Conservation (phyloP, 306 rosid genomes). For the Luffa aegyptiaca region DNA sequence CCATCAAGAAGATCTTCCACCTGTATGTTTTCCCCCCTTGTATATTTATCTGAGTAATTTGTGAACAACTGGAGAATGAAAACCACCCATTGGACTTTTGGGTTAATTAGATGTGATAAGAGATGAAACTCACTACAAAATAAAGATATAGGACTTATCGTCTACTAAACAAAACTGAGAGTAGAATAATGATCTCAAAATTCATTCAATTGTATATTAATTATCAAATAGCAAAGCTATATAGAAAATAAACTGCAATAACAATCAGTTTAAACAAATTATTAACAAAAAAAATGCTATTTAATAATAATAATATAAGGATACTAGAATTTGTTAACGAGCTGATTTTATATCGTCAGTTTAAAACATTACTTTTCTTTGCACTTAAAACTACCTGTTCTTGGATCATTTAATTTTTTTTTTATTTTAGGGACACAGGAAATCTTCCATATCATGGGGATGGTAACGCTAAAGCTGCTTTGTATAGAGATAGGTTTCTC, state of each 20-base stretch:
- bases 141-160: too few relatives aligned
- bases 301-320: too few relatives aligned
- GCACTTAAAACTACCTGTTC: not conserved
- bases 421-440: constrained; percentile 41
- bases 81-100: not conserved
- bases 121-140: not conserved
- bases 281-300: too few relatives aligned
- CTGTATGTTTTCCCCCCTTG: constrained; percentile 24
- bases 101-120: not conserved
- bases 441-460: constrained; percentile 66
- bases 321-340: not conserved
- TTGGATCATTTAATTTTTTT: not conserved
- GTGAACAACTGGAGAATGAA: not conserved
- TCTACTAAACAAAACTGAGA: too few relatives aligned
- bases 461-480: constrained; percentile 52
- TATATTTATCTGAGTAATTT: not conserved
- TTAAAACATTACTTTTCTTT: not conserved
- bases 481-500: constrained; percentile 70
- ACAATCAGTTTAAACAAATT: too few relatives aligned
- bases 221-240: too few relatives aligned
- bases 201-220: too few relatives aligned
- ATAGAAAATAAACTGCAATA: too few relatives aligned
- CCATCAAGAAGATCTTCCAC: constrained; percentile 58
- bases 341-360: not conserved
- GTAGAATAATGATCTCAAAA: too few relatives aligned